These are phyloP conservation scores for Calycina marina DNA, from an alignment of 2,329 filamentous ascomycete species.

Conservation along the genomic window DNA sequence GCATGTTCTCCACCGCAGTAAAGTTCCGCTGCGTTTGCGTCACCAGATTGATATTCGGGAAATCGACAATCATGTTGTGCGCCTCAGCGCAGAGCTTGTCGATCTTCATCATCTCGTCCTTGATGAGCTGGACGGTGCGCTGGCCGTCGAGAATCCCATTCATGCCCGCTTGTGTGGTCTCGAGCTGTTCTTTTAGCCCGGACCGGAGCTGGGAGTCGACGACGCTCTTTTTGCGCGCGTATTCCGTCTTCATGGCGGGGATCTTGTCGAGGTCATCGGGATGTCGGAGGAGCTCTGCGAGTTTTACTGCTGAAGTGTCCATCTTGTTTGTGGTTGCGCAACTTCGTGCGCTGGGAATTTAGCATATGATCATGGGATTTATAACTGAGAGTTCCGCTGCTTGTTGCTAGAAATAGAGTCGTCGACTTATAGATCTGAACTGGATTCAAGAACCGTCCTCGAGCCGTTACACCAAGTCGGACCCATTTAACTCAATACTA, in stretches of 20 bases:
- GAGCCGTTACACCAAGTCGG: no score
- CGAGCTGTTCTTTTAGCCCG: slow-evolving; percentile 81
- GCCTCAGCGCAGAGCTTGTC: slow-evolving; percentile 95
- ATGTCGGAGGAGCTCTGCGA: slow-evolving; percentile 85
- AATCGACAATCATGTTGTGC: slow-evolving; percentile 94
- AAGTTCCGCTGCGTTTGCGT: slow-evolving; percentile 96
- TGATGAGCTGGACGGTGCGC: slow-evolving; percentile 81
- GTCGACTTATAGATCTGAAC: no score
- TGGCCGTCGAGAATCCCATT: slow-evolving; percentile 77
- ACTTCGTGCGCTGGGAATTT: no score
- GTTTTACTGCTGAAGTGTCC: slow-evolving; percentile 36
- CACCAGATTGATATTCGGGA: slow-evolving; percentile 79
- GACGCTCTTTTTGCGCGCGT: slow-evolving; percentile 82
- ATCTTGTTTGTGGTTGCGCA: no score
- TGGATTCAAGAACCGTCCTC: no score
- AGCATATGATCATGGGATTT: no score
- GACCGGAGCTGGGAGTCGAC: slow-evolving; percentile 82
- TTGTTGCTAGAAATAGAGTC: no score
- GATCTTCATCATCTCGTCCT: slow-evolving; percentile 97
- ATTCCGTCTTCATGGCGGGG: slow-evolving; percentile 74
- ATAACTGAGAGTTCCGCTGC: no score
- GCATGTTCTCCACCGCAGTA: slow-evolving; percentile 85
- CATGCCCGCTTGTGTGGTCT: slow-evolving; percentile 90
- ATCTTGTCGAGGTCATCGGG: slow-evolving; percentile 98
- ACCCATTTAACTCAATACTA: no score